These are phyloP conservation scores for Claviceps sorghi DNA, from an alignment of 2,329 filamentous ascomycete species.

Conservation along the genomic window DNA sequence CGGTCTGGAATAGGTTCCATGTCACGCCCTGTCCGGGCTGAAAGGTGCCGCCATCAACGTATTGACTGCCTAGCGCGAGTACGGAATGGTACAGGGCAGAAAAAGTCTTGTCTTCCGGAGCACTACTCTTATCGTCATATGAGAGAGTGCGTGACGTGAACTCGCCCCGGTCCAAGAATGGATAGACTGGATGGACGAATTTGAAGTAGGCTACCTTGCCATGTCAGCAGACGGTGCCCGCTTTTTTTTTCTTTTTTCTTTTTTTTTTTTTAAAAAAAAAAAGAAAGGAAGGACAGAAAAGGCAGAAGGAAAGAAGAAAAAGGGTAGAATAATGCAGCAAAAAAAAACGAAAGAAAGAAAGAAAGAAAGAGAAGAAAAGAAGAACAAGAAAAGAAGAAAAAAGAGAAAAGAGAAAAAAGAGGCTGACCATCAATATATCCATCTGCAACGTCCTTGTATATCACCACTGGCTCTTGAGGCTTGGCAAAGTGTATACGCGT, in stretches of 20 bases:
- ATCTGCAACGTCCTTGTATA: slow-evolving; percentile 1
- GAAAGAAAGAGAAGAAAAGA: too few species aligned
- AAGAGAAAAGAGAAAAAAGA: background rate
- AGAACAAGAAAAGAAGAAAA: too few species aligned
- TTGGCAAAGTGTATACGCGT: slow-evolving; percentile 1
- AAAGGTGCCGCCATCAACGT: slow-evolving; percentile 12
- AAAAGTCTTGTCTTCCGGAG: slow-evolving; percentile 11
- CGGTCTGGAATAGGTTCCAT: slow-evolving; percentile 11
- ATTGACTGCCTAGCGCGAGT: slow-evolving; percentile 21
- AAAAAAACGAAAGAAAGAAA: too few species aligned
- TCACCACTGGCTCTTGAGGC: background rate
- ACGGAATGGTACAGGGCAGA: slow-evolving; percentile 19
- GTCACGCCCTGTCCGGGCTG: slow-evolving; percentile 7
- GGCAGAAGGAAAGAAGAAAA: background rate
- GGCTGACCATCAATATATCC: slow-evolving; percentile 1
- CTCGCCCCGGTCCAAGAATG: slow-evolving; percentile 17
- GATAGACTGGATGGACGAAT: slow-evolving; percentile 21
- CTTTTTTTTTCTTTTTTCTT: too few species aligned
- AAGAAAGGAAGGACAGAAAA: too few species aligned
- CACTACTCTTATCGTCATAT: background rate
- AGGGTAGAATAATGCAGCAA: too few species aligned
- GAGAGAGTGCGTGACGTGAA: background rate
- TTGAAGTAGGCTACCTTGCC: slow-evolving; percentile 19
- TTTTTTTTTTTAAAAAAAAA: too few species aligned
- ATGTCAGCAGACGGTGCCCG: background rate